These are phyloP conservation scores for Casuarina glauca DNA, from an alignment of 306 rosid species.

Conservation along the genomic window DNA sequence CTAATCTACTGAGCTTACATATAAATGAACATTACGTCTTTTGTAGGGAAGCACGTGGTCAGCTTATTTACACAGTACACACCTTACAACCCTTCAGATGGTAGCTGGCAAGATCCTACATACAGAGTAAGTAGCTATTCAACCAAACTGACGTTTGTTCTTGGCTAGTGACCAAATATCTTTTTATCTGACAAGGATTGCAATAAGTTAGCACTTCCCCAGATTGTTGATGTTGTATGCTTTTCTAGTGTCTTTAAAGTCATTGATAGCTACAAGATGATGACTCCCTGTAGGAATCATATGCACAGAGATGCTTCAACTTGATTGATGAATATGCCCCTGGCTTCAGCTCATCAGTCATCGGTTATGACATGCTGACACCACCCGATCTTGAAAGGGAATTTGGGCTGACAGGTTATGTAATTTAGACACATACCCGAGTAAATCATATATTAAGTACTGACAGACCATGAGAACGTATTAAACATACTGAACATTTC, in stretches of 20 bases:
- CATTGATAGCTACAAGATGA: too few species aligned
- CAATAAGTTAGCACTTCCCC: not conserved
- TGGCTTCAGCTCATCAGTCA: conserved; percentile 72
- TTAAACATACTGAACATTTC: too few species aligned
- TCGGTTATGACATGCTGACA: conserved; percentile 88
- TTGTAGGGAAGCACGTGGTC: conserved; percentile 83
- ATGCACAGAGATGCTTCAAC: conserved; percentile 64
- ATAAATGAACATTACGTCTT: not conserved
- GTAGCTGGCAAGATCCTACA: conserved; percentile 73
- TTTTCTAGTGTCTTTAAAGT: not conserved
- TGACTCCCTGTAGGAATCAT: conserved; percentile 54
- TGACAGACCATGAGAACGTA: too few species aligned
- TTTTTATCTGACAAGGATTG: not conserved
- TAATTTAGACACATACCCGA: not conserved
- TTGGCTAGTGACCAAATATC: not conserved
- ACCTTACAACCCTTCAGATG: conserved; percentile 77
- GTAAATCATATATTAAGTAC: too few species aligned
- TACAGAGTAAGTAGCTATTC: conserved; percentile 63
- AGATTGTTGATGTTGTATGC: too few species aligned
- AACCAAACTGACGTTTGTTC: not conserved
- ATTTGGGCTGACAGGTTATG: conserved; percentile 79
- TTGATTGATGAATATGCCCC: conserved; percentile 92
- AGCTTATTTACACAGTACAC: conserved; percentile 89
- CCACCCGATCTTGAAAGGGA: conserved; percentile 97
- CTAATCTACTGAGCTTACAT: too few species aligned